A percentile compares a stretch with the other conserved stretches of the same genome.
These are phyloP conservation scores for Melampsora americana DNA, from an alignment of 1,284 basidiomycete species.

Conservation along the genomic window DNA sequence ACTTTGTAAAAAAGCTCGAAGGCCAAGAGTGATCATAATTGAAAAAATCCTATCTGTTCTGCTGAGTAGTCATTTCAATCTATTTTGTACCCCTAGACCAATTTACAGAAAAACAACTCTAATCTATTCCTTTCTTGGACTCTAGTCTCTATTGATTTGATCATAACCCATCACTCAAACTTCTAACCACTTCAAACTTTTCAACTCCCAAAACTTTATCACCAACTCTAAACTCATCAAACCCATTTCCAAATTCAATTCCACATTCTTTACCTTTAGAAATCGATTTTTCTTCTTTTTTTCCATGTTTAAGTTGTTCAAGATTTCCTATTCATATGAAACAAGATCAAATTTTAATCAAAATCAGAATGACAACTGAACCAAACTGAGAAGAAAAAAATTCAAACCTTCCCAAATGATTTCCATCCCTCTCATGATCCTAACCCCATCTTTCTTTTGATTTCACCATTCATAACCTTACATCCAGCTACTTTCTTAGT, in stretches of 20 bases:
- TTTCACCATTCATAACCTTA: slow-evolving; percentile 72
- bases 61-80: too few species aligned
- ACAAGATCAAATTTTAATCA: background rate
- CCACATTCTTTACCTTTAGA: slow-evolving; percentile 93
- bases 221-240: slow-evolving; percentile 68
- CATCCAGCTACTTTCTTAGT: slow-evolving; percentile 78
- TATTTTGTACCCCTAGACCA: too few species aligned
- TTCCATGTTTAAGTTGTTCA: slow-evolving; percentile 80
- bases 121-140: too few species aligned
- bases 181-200: slow-evolving; percentile 50
- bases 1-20: too few species aligned
- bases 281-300: slow-evolving; percentile 83
- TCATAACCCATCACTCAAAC: slow-evolving; percentile 47
- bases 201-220: slow-evolving; percentile 69
- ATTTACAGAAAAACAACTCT: too few species aligned
- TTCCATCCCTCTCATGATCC: slow-evolving; percentile 68
- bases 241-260: slow-evolving; percentile 67
- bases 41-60: too few species aligned
- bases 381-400: background rate
- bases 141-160: too few species aligned
- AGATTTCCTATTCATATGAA: slow-evolving; percentile 53
- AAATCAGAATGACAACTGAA: background rate
- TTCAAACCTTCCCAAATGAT: slow-evolving; percentile 69
- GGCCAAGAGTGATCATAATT: too few species aligned
- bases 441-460: slow-evolving; percentile 68